These are phyloP conservation scores for Globisporangium paddicum DNA, from an alignment of 352 stramenopile species.

Conservation along the genomic window DNA sequence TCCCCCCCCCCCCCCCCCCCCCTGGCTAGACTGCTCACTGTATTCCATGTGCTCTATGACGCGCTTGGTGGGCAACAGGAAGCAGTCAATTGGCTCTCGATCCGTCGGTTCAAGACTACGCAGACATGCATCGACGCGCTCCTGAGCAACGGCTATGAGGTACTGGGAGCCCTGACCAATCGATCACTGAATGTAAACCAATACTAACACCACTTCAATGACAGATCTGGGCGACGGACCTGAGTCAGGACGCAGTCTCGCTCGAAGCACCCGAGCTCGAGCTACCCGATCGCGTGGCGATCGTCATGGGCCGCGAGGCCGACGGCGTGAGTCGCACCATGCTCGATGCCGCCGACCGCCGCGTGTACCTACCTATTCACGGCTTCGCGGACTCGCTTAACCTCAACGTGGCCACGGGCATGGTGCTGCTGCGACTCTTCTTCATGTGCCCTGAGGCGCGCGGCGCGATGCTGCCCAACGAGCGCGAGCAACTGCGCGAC, in stretches of 20 bases:
- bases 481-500: slow-evolving; percentile 23
- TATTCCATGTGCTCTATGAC: background rate
- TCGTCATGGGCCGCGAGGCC: slow-evolving; percentile 87
- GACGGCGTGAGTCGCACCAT: slow-evolving; percentile 74
- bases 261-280: slow-evolving; percentile 16
- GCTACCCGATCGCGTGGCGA: slow-evolving; percentile 73
- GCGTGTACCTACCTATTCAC: slow-evolving; percentile 83
- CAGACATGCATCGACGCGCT: slow-evolving; percentile 59
- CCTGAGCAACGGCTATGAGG: slow-evolving; percentile 26
- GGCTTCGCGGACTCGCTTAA: slow-evolving; percentile 88
- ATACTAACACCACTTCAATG: slow-evolving; percentile 8
- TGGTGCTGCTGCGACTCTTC: slow-evolving; percentile 71
- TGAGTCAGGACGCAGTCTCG: slow-evolving; percentile 50
- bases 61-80: background rate
- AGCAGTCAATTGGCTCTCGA: slow-evolving; percentile 60
- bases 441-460: slow-evolving; percentile 26
- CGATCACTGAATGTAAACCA: too few relatives aligned
- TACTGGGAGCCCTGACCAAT: too few relatives aligned
- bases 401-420: slow-evolving; percentile 79
- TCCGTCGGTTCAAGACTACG: slow-evolving; percentile 69
- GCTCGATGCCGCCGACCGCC: slow-evolving; percentile 53
- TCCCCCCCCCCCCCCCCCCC: too few relatives aligned
- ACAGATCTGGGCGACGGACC: slow-evolving; percentile 79
- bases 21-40: slow-evolving; percentile 4
- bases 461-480: slow-evolving; percentile 20